Percentiles rank a stretch among this genome's conserved stretches.
phyloP scores from a whole-genome alignment of 305 asterid species.

The Striga hermonthica region DNA sequence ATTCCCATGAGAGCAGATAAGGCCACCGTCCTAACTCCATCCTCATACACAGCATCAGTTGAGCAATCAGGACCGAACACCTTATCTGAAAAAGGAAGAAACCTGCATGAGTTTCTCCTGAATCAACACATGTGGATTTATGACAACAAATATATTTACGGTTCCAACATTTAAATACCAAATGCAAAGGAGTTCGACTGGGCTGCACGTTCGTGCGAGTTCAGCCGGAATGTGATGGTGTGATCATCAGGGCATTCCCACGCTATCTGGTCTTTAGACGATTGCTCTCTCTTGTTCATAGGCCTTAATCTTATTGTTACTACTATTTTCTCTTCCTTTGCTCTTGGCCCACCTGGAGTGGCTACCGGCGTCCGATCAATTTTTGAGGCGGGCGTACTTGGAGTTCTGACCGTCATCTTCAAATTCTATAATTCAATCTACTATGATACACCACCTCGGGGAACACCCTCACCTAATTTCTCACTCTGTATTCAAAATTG shows the following conservation, averaged over 20 bases:
- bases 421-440: neutral
- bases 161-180: slow-evolving; percentile 43
- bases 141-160: slow-evolving; percentile 1
- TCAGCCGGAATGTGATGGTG: slow-evolving; percentile 60
- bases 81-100: slow-evolving; percentile 52
- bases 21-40: slow-evolving; percentile 92
- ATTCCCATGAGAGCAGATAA: slow-evolving; percentile 95
- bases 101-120: neutral
- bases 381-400: slow-evolving; percentile 74
- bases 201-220: slow-evolving; percentile 56
- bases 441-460: neutral
- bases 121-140: slow-evolving; percentile 6
- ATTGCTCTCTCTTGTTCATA: slow-evolving; percentile 77
- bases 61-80: slow-evolving; percentile 76
- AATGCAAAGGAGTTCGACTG: slow-evolving; percentile 61
- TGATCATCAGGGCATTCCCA: slow-evolving; percentile 89
- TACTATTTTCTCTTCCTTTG: slow-evolving; percentile 81
- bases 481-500: slow-evolving; percentile 1
- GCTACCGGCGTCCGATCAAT: slow-evolving; percentile 64
- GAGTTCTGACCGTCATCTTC: slow-evolving; percentile 70
- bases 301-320: slow-evolving; percentile 93
- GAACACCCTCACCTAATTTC: slow-evolving; percentile 11
- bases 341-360: slow-evolving; percentile 65
- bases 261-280: slow-evolving; percentile 66
- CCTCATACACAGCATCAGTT: slow-evolving; percentile 77